phyloP scores from a whole-genome alignment of 2,329 filamentous ascomycete species.

The Alternaria tenuissima region DNA sequence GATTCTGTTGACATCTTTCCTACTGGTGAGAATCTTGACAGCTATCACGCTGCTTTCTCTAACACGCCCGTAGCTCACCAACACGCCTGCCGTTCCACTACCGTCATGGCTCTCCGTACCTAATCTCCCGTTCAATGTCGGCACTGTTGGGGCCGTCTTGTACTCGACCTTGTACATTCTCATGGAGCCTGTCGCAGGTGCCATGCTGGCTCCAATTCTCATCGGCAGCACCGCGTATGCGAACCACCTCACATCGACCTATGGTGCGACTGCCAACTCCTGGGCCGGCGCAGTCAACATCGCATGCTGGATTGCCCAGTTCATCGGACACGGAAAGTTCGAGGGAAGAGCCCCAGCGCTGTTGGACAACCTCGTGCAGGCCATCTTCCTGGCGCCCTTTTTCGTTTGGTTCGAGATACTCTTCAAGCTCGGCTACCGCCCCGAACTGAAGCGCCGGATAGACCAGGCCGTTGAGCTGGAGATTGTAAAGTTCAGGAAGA shows the following conservation, averaged over 20 bases:
- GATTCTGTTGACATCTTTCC: conserved; percentile 74
- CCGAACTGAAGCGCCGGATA: conserved; percentile 82
- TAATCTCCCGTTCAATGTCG: conserved; percentile 67
- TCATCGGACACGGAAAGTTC: conserved; percentile 88
- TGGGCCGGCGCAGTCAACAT: conserved; percentile 75
- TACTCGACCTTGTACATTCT: conserved; percentile 87
- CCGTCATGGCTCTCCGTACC: conserved; percentile 63
- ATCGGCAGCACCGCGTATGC: conserved; percentile 76
- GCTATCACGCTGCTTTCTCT: conserved; percentile 5
- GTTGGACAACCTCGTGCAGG: conserved; percentile 90
- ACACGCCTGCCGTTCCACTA: conserved; percentile 62
- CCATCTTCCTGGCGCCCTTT: conserved; percentile 89
- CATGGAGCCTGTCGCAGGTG: conserved; percentile 91
- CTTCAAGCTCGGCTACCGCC: conserved; percentile 89
- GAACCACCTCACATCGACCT: conserved; percentile 75
- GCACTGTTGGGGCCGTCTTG: conserved; percentile 64
- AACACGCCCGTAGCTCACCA: conserved; percentile 59
- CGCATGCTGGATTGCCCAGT: conserved; percentile 85
- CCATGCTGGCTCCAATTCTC: conserved; percentile 76
- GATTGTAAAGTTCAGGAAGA: conserved; percentile 73
- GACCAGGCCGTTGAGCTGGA: conserved; percentile 78
- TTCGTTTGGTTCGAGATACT: conserved; percentile 97
- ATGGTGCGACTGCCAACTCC: conserved; percentile 67
- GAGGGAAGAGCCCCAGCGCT: conserved; percentile 89
- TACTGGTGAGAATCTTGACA: conserved; percentile 66